Evolutionary conservation across 2,329 filamentous ascomycete species (phyloP).

Genomic region (Ceratocystis variospora): DNA sequence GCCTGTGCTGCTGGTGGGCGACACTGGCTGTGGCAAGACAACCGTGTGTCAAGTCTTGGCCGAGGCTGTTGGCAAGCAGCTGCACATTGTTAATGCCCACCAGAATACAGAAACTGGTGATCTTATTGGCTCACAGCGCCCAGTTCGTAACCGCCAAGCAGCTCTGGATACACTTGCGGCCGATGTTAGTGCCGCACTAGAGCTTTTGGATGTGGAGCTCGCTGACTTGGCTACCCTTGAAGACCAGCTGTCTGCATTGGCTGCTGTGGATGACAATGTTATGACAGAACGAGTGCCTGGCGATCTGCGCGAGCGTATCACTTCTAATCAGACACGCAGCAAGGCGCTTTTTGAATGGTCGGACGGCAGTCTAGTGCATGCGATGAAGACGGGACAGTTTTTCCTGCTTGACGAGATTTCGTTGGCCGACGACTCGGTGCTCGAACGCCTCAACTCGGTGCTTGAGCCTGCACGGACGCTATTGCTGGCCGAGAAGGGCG

Average conservation of each 20-base stretch:
- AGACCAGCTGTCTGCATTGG: conserved; percentile 26
- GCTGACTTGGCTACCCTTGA: conserved; percentile 3
- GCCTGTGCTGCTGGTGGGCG: conserved; percentile 84
- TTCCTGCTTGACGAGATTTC: conserved; percentile 98
- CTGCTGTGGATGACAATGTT: conserved; percentile 34
- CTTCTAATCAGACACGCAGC: conserved; percentile 43
- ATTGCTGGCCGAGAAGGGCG: conserved; percentile 84
- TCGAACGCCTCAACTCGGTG: conserved; percentile 92
- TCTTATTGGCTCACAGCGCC: conserved; percentile 86
- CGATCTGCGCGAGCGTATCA: conserved; percentile 35
- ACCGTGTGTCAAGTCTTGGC: conserved; percentile 89
- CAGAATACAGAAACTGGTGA: conserved; percentile 97
- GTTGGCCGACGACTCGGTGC: conserved; percentile 88
- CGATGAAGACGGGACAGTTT: conserved; percentile 79
- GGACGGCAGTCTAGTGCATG: conserved; percentile 82
- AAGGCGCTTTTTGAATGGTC: conserved; percentile 93
- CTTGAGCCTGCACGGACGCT: conserved; percentile 78
- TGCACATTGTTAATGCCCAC: conserved; percentile 92
- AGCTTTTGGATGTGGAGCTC: conserved; percentile 25
- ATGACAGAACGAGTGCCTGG: conserved; percentile 33
- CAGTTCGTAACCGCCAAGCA: conserved; percentile 68
- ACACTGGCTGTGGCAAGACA: conserved; percentile 96
- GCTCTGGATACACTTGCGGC: conserved; percentile 51
- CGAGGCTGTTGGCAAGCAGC: conserved; percentile 57
- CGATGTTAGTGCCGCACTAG: conserved; percentile 42